Percentiles rank a stretch among this genome's conserved stretches.
Conservation (phyloP, 441 rosid species). For the Brassica balearica region DNA sequence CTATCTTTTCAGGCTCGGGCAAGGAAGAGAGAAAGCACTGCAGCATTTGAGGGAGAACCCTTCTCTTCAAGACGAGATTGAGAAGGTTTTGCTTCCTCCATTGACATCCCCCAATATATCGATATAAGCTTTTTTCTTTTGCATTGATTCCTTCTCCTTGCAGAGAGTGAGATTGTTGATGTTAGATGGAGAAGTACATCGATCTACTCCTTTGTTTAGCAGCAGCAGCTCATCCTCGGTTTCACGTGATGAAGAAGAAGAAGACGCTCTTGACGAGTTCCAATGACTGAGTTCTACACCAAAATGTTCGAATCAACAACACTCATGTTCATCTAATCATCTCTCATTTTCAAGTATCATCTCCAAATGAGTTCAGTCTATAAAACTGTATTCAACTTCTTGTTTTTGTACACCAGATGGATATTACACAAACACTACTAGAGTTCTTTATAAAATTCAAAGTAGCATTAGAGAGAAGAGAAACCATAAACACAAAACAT, state of each 20-base stretch:
- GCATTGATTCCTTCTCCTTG: constrained; percentile 13
- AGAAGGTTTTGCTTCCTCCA: constrained; percentile 60
- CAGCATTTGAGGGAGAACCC: constrained; percentile 83
- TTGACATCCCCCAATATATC: background rate
- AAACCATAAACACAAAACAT: background rate
- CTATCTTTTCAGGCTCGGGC: constrained; percentile 69
- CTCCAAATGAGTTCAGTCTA: constrained; percentile 3
- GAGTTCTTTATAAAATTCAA: constrained; percentile 21
- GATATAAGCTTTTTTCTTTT: background rate
- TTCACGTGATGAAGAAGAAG: constrained; percentile 57
- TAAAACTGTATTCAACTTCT: constrained; percentile 6
- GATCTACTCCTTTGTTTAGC: constrained; percentile 47
- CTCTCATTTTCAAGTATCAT: background rate
- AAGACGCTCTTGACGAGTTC: constrained; percentile 54
- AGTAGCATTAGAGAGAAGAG: constrained; percentile 30
- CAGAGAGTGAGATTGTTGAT: constrained; percentile 73
- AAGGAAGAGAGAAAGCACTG: constrained; percentile 90
- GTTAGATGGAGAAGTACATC: constrained; percentile 60
- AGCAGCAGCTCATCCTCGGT: constrained; percentile 47
- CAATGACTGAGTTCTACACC: constrained; percentile 35
- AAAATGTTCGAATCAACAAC: constrained; percentile 13
- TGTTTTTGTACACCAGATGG: constrained; percentile 20
- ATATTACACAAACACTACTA: constrained; percentile 31
- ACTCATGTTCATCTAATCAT: constrained; percentile 12
- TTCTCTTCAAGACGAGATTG: constrained; percentile 66